Evolutionary conservation across 164 flowering plant genomes (phyloP), one percentile per base, ranked within the genome.

Genomic region (Echeveria elegans): DNA sequence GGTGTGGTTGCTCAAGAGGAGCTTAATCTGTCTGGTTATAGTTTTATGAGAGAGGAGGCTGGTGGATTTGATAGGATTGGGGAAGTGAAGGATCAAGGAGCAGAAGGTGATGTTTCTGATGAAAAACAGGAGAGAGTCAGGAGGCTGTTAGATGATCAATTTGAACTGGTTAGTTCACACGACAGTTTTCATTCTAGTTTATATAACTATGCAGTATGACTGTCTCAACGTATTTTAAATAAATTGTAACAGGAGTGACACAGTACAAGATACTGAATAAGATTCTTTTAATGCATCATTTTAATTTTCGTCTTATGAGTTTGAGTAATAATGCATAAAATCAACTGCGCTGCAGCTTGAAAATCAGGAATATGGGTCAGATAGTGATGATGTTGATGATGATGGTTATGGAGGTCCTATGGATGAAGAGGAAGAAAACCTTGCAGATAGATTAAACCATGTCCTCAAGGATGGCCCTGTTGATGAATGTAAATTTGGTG

Each of bases 361-460:
- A 50, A 76, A 71, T 60, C 81, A 86, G 30, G 97, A 89, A 69
- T 90, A 90, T 77, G 91, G 80, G 21, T 72, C 80, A 38, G 86
- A 85, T 26, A 70, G 68, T 71, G 87, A 83, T 36, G 77, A 34
- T 71, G 87, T 82, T 36, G 77, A 34, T 40, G 45, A 76, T 63
- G 81, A 82, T 72, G 76, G 75, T 70, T 76, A 70, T 61, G 64
- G 58, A 60, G 84, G 71, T 67, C 61, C 64, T 56, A 34, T 69
- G n/a, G 77, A n/a, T 64, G 85, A 79, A 63, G 92, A 80, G 50
- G 80, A 77, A 38, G 87, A 78, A 68, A 41, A 78, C 36, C 86
- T 86, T 50, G 86, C 78, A 31, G 78, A 79, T 21, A 89, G 83
- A 80, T 83, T 89, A 31, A 83, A 77, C 63, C 36, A 74, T 71